These are phyloP conservation scores for Ophiocordyceps unilateralis DNA, from an alignment of 2,329 filamentous ascomycete species.

Conservation along the genomic window DNA sequence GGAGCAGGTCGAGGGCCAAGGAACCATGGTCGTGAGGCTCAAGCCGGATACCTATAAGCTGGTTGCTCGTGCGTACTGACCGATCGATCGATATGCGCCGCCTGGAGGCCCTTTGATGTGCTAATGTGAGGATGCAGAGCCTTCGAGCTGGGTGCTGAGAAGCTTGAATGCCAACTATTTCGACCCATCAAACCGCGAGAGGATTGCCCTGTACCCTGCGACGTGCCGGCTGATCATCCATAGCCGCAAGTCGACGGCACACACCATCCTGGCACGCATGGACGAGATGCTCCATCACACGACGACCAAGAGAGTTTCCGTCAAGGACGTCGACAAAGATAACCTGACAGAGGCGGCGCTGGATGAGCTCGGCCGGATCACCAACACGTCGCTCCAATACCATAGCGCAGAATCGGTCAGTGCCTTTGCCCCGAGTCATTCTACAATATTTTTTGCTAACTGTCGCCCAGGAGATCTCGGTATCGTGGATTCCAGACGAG, in stretches of 20 bases:
- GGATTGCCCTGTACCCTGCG: slow-evolving; percentile 7
- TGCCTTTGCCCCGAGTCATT: too few species aligned
- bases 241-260: slow-evolving; percentile 12
- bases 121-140: slow-evolving; percentile 1
- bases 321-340: slow-evolving; percentile 5
- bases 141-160: slow-evolving; percentile 9
- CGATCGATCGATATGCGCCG: too few species aligned
- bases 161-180: slow-evolving; percentile 14
- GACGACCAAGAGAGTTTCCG: slow-evolving; percentile 10
- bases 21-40: slow-evolving; percentile 22
- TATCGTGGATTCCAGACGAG: slow-evolving; percentile 24
- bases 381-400: slow-evolving; percentile 13
- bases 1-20: slow-evolving; percentile 25
- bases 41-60: slow-evolving; percentile 23
- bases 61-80: slow-evolving; percentile 26
- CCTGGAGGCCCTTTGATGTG: neutral
- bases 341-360: slow-evolving; percentile 9
- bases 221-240: slow-evolving; percentile 12
- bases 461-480: slow-evolving; percentile 10
- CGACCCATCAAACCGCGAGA: slow-evolving; percentile 14
- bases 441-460: too few species aligned
- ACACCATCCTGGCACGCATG: slow-evolving; percentile 18
- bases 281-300: slow-evolving; percentile 13
- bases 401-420: slow-evolving; percentile 8
- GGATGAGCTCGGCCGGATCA: slow-evolving; percentile 14